Conservation (phyloP, 768 basidiomycete genomes). For the Boletus reticuloceps region DNA sequence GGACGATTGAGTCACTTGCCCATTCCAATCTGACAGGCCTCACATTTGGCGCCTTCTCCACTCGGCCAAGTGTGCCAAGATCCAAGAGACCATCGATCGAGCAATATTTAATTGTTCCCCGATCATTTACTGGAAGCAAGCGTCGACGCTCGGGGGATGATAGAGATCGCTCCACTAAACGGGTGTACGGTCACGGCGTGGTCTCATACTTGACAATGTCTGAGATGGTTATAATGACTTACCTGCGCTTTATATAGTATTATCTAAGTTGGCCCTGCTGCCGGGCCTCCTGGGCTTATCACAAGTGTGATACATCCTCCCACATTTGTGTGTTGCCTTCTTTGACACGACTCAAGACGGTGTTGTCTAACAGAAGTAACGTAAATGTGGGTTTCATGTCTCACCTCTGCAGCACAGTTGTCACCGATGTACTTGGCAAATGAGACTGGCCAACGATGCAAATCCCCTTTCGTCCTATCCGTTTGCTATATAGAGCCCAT, state of each 20-base stretch:
- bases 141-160: conserved; percentile 29
- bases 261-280: conserved; percentile 1
- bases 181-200: conserved; percentile 13
- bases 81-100: conserved; percentile 36
- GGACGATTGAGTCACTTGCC: conserved; percentile 62
- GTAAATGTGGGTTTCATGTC: background rate
- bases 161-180: conserved; percentile 21
- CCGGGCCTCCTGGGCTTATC: background rate
- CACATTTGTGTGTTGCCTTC: background rate
- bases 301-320: background rate
- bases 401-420: background rate
- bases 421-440: background rate
- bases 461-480: background rate
- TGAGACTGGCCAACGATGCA: conserved; percentile 7
- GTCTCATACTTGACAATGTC: conserved; percentile 13
- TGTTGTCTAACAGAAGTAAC: background rate
- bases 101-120: conserved; percentile 34
- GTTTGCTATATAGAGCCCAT: background rate
- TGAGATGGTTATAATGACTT: conserved; percentile 1
- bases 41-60: conserved; percentile 27
- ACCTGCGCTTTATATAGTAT: conserved; percentile 21
- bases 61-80: conserved; percentile 15
- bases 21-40: too few relatives aligned
- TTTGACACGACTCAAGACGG: background rate
- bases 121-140: conserved; percentile 17